phyloP scores from a whole-genome alignment of 2,329 filamentous ascomycete species.

The Sarocladiaceae sp. region DNA sequence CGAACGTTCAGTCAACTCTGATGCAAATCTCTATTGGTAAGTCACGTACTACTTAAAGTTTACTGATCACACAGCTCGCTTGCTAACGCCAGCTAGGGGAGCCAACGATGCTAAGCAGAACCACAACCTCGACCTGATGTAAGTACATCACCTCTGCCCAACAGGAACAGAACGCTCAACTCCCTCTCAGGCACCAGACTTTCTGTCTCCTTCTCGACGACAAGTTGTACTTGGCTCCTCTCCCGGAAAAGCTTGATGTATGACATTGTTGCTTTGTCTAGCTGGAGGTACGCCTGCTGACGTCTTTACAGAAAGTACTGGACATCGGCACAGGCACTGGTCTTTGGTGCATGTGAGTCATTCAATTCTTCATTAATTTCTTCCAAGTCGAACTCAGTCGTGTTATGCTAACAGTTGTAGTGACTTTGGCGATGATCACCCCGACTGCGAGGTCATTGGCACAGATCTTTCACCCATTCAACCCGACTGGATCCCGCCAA shows the following conservation, averaged over 20 bases:
- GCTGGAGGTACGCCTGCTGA: background rate
- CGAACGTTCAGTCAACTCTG: slow-evolving; percentile 12
- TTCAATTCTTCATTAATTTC: background rate
- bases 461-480: slow-evolving; percentile 53
- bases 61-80: too few species aligned
- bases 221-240: slow-evolving; percentile 12
- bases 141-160: too few species aligned
- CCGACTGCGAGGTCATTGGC: slow-evolving; percentile 39
- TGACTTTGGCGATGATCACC: slow-evolving; percentile 38
- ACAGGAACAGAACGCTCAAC: too few species aligned
- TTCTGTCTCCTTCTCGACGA: slow-evolving; percentile 17
- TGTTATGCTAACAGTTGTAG: slow-evolving; percentile 24
- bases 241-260: slow-evolving; percentile 10
- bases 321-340: slow-evolving; percentile 44
- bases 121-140: slow-evolving; percentile 12
- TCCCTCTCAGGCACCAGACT: slow-evolving; percentile 17
- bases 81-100: background rate
- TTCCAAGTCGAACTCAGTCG: background rate
- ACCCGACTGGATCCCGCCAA: slow-evolving; percentile 35
- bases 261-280: background rate
- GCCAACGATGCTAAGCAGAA: slow-evolving; percentile 21
- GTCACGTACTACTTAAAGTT: too few species aligned
- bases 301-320: slow-evolving; percentile 18
- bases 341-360: background rate
- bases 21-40: slow-evolving; percentile 1